Conservation (phyloP, 345 rosid genomes). For the Carallia brachiata region DNA sequence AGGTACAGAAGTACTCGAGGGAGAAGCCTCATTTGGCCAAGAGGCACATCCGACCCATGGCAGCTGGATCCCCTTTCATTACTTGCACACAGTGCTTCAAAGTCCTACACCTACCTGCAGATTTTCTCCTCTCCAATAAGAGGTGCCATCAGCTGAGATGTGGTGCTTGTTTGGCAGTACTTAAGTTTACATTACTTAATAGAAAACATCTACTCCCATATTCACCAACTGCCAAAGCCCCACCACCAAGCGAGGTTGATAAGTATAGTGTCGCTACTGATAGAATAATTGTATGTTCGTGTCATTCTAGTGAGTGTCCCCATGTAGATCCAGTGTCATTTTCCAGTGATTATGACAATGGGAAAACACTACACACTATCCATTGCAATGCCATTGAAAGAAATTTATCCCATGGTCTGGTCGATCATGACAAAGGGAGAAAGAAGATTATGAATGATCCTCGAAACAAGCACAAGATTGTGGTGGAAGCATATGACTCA, state of each 20-base stretch:
- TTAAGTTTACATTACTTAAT: conserved; percentile 59
- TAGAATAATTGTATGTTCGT: conserved; percentile 17
- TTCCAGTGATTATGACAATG: conserved; percentile 41
- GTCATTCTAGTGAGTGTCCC: conserved; percentile 18
- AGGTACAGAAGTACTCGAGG: conserved; percentile 35
- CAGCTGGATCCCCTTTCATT: conserved; percentile 82
- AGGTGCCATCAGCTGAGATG: conserved; percentile 69
- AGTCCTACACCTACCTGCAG: conserved; percentile 66
- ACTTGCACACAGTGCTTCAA: conserved; percentile 58
- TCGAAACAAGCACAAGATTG: conserved; percentile 23
- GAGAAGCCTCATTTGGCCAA: conserved; percentile 49
- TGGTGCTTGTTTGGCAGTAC: conserved; percentile 62
- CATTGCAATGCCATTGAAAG: conserved; percentile 12
- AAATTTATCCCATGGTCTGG: conserved; percentile 15
- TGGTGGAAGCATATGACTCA: conserved; percentile 29
- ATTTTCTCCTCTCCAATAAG: conserved; percentile 63
- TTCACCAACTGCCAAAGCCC: conserved; percentile 19
- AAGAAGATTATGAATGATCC: conserved; percentile 23
- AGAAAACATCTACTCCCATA: conserved; percentile 57
- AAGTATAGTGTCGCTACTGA: conserved; percentile 21
- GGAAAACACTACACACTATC: conserved; percentile 17
- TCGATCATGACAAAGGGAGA: conserved; percentile 30
- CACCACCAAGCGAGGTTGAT: conserved; percentile 38
- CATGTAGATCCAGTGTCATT: conserved; percentile 29
- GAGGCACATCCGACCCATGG: conserved; percentile 65